A percentile compares a stretch with the other conserved stretches of the same genome.
phyloP scores from a whole-genome alignment of 2,329 filamentous ascomycete genomes.

The Raffaelea arxii region DNA sequence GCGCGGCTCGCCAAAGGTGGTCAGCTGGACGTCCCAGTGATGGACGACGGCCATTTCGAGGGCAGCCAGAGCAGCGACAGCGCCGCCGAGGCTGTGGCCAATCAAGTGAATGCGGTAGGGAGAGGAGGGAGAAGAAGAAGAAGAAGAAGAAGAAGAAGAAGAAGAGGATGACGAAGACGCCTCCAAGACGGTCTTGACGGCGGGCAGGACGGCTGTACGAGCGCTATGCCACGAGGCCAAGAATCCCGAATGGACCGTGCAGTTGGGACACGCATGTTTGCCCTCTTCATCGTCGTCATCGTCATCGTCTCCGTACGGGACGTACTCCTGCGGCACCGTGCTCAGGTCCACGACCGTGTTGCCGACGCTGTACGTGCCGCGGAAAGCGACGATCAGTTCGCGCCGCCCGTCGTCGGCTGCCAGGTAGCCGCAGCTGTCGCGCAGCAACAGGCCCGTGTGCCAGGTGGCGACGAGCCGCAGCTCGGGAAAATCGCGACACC shows the following conservation, averaged over 20 bases:
- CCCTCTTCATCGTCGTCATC: constrained; percentile 9
- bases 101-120: constrained; percentile 68
- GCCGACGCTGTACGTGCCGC: constrained; percentile 87
- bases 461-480: constrained; percentile 77
- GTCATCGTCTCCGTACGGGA: constrained; percentile 56
- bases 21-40: constrained; percentile 70
- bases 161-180: not conserved
- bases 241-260: constrained; percentile 89
- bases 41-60: constrained; percentile 64
- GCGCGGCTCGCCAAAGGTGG: constrained; percentile 85
- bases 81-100: constrained; percentile 87
- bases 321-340: constrained; percentile 80
- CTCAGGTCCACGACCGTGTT: constrained; percentile 88
- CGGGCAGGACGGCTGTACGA: constrained; percentile 56
- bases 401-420: constrained; percentile 61
- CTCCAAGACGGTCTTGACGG: constrained; percentile 43
- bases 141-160: not conserved
- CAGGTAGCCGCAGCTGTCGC: constrained; percentile 89
- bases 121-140: constrained; percentile 42
- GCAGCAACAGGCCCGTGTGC: constrained; percentile 80
- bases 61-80: constrained; percentile 78
- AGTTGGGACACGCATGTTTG: constrained; percentile 59
- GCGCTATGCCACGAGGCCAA: constrained; percentile 75
- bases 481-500: constrained; percentile 72
- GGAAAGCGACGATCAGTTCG: constrained; percentile 72